Evolutionary conservation across 257 asterid species (phyloP).

Genomic region (Eustoma russellianum): DNA sequence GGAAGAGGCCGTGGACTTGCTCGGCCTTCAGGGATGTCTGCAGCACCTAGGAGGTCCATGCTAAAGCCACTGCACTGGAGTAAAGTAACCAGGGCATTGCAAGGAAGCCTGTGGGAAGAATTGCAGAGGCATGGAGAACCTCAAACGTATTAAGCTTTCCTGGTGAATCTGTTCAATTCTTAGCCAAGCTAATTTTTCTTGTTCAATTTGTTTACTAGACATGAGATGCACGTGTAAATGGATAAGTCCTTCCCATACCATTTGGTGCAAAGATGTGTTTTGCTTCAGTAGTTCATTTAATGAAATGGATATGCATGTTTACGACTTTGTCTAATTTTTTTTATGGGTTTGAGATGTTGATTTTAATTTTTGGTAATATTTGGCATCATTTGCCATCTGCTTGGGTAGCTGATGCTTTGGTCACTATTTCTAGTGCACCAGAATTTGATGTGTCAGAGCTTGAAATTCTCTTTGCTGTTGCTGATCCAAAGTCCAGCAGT

Average conservation of each 20-base stretch:
- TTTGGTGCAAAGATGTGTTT: neutral
- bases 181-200: neutral
- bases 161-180: constrained; percentile 2
- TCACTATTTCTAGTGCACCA: constrained; percentile 53
- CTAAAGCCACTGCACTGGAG: constrained; percentile 98
- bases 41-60: constrained; percentile 63
- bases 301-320: neutral
- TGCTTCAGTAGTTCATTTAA: neutral
- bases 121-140: constrained; percentile 83
- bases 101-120: constrained; percentile 99
- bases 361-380: constrained; percentile 4
- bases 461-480: constrained; percentile 91
- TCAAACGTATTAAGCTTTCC: constrained; percentile 57
- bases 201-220: neutral
- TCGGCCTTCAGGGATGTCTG: constrained; percentile 47
- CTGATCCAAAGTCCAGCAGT: constrained; percentile 66
- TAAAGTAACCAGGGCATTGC: constrained; percentile 89
- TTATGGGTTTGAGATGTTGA: neutral
- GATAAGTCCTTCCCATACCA: no score
- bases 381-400: neutral
- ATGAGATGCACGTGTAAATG: no score
- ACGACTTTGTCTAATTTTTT: neutral
- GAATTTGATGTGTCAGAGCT: constrained; percentile 93
- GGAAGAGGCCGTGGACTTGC: constrained; percentile 65
- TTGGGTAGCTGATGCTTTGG: constrained; percentile 16